Base-by-base conservation (phyloP, 2,329 filamentous ascomycete genomes). In the Chaetoscypha palmicola region DNA sequence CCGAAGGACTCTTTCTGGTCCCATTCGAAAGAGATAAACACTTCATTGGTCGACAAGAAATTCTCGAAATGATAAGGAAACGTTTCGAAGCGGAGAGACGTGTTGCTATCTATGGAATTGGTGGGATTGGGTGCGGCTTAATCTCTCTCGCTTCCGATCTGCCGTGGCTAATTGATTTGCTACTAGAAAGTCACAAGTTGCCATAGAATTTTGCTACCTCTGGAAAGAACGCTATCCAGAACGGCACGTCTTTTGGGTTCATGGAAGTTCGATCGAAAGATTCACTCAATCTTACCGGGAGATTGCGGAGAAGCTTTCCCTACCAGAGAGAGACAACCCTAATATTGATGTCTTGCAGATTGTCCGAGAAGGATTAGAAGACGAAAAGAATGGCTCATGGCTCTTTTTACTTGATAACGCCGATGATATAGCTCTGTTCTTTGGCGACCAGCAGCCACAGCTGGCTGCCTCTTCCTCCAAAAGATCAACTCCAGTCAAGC, bases 221-320 rank as follows among this genome's bases (percentile, higher is more conserved):
- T 39, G 57, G 11, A 49, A 45, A 34, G 39, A 54, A 0, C 33
- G 44, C 21, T 55, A 47, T 12, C 52, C 56, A 0, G 9, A 53
- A 10, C 58, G 49, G 5, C 61, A 51, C 48, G 47, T 67, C 10
- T 66, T 66, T 38, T 68, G 60, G 64, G 50, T 67, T 9, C 30
- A 49, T 31, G 34, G 34, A 3, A 41, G 37, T 21, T 45, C 31
- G 5, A 19, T 21, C 11, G 38, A 26, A 3, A 16, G 46, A 28
- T 54, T 54, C 38, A 34, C 45, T 19, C 40, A 48, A 36, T 41
- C 23, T 4, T 54, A 49, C 39, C 21, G 14, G 38, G 10, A 32
- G 12, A 54, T 54, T 39, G 52, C 52, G 5, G 26, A 28, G 2
- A 20, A 30, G 28, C 16, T 51, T 5, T 34, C 42, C 17, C 17